Evolutionary conservation across 2,329 filamentous ascomycete species (phyloP).

Genomic region (Colletotrichum gigasporum): DNA sequence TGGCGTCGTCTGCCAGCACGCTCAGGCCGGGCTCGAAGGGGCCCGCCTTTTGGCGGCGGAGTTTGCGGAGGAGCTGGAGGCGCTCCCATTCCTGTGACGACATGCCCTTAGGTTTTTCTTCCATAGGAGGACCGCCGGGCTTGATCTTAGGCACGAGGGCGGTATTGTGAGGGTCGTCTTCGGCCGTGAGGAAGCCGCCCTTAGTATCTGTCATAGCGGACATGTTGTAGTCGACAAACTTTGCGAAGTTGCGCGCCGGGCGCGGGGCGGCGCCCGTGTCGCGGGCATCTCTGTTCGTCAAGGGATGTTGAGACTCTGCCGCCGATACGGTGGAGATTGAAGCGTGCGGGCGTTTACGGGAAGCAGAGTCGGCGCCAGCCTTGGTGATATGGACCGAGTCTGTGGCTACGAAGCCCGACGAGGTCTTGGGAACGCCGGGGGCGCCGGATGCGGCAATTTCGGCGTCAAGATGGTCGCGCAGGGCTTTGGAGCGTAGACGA

Average conservation of each 20-base stretch:
- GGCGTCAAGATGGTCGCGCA: slow-evolving; percentile 78
- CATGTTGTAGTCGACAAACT: slow-evolving; percentile 98
- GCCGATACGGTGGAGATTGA: slow-evolving; percentile 63
- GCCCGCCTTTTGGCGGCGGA: slow-evolving; percentile 79
- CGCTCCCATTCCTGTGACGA: slow-evolving; percentile 91
- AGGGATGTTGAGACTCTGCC: slow-evolving; percentile 53
- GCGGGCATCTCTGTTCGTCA: slow-evolving; percentile 76
- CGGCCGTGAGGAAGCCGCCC: slow-evolving; percentile 89
- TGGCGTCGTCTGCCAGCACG: slow-evolving; percentile 69
- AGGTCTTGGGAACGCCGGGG: slow-evolving; percentile 56
- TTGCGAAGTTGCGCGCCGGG: slow-evolving; percentile 87
- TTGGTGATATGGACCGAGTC: slow-evolving; percentile 66
- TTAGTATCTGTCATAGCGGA: slow-evolving; percentile 98
- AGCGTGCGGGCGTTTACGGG: slow-evolving; percentile 75
- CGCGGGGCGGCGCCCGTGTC: slow-evolving; percentile 64
- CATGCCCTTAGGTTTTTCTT: slow-evolving; percentile 86
- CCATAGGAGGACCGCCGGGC: slow-evolving; percentile 47
- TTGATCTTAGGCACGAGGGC: slow-evolving; percentile 64
- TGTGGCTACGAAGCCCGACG: slow-evolving; percentile 78
- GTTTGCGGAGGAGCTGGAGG: slow-evolving; percentile 75
- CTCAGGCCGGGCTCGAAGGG: slow-evolving; percentile 92
- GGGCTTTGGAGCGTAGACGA: slow-evolving; percentile 86
- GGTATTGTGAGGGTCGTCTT: slow-evolving; percentile 91
- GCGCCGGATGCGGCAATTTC: slow-evolving; percentile 60
- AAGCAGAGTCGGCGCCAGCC: slow-evolving; percentile 49